phyloP scores from a whole-genome alignment of 176 grass and related monocot genomes.

The Cymbopogon citratus region DNA sequence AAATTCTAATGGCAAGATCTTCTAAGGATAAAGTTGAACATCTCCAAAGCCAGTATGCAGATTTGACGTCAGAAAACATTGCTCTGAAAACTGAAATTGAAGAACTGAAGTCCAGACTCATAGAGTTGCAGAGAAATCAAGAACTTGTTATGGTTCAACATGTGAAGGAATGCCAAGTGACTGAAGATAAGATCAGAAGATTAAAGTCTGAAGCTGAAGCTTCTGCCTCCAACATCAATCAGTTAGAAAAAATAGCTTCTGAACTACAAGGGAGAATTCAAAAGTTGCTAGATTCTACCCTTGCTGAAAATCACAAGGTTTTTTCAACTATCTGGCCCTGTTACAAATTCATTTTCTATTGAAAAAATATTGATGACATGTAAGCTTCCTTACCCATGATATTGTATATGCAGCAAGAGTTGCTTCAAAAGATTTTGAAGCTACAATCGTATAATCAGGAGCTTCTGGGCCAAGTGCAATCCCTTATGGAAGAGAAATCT shows the following conservation, averaged over 20 bases:
- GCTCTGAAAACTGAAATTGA: conserved; percentile 58
- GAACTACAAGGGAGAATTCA: conserved; percentile 73
- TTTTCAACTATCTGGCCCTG: conserved; percentile 6
- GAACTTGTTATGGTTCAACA: conserved; percentile 88
- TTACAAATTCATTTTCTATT: not conserved
- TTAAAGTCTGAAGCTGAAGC: conserved; percentile 65
- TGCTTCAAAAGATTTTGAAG: conserved; percentile 57
- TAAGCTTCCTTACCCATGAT: conserved; percentile 11
- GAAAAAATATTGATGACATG: conserved; percentile 3
- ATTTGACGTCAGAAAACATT: conserved; percentile 54
- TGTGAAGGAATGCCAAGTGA: conserved; percentile 75
- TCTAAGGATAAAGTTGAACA: conserved; percentile 62
- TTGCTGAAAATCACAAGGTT: conserved; percentile 74
- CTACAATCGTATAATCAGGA: conserved; percentile 55
- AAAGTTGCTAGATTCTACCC: conserved; percentile 44
- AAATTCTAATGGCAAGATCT: conserved; percentile 44
- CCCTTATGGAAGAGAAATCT: conserved; percentile 53
- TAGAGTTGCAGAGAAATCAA: conserved; percentile 77
- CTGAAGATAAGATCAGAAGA: conserved; percentile 77
- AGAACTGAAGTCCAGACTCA: conserved; percentile 57
- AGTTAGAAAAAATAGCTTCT: conserved; percentile 47
- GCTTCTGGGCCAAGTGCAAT: conserved; percentile 39
- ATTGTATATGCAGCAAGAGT: conserved; percentile 57
- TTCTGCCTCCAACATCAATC: conserved; percentile 51
- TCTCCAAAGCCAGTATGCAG: conserved; percentile 46